phyloP scores from a whole-genome alignment of 371 early-diverging fungal genomes.

The Lichtheimia corymbifera region DNA sequence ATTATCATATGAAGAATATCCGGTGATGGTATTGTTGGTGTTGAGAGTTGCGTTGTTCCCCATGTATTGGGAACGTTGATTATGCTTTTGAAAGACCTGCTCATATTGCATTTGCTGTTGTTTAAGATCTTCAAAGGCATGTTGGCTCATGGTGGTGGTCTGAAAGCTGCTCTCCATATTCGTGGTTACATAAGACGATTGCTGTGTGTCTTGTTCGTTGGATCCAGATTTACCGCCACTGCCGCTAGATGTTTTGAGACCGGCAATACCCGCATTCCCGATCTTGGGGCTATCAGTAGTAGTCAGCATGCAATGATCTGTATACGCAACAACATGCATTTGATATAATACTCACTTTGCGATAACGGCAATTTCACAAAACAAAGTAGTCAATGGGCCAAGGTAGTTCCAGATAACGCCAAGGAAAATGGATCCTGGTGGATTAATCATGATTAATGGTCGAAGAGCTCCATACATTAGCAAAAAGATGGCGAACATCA shows the following conservation, averaged over 20 bases:
- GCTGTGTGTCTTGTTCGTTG: conserved; percentile 11
- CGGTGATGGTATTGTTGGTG: background rate
- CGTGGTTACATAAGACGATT: conserved; percentile 6
- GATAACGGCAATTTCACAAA: conserved; percentile 27
- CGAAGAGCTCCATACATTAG: conserved; percentile 29
- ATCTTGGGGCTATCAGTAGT: conserved; percentile 10
- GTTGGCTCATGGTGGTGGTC: conserved; percentile 9
- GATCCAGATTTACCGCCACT: conserved; percentile 8
- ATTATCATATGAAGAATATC: background rate
- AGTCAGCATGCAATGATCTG: background rate
- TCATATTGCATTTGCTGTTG: conserved; percentile 23
- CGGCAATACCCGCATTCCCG: conserved; percentile 6
- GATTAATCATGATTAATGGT: conserved; percentile 17
- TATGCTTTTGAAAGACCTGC: conserved; percentile 25
- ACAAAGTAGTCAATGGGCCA: conserved; percentile 20
- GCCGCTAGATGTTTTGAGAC: conserved; percentile 19
- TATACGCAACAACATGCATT: background rate
- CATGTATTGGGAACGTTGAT: conserved; percentile 4
- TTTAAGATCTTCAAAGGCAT: conserved; percentile 18
- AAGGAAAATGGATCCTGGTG: conserved; percentile 21
- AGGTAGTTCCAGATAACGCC: conserved; percentile 29
- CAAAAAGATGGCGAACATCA: conserved; percentile 26
- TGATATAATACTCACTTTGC: conserved; percentile 23
- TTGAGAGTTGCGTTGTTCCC: too few species aligned
- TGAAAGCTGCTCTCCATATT: conserved; percentile 16